Base-by-base conservation (phyloP, 306 rosid species). In the Trifolium repens region DNA sequence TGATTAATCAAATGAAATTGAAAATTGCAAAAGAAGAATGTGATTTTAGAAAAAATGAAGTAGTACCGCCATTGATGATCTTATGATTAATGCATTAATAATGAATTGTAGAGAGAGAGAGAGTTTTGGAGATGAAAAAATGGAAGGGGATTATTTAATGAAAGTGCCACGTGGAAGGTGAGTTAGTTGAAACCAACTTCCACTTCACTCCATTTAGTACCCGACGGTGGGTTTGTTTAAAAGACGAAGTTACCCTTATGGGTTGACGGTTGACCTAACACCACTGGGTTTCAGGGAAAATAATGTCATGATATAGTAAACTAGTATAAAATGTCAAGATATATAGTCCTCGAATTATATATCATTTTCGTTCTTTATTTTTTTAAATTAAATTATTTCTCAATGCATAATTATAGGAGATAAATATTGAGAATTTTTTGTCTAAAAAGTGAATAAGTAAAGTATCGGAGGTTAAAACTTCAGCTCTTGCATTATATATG, bases 171-270 rank as follows among this genome's bases (percentile, higher is more conserved):
- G 78, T 76, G 81, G 78, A 59, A 19, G 50, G 74, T 40, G 60
- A 32, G 85, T 81, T 81, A 39, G 85, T 81, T 81, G 78, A 64
- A 35, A 80, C 74, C 78, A 81, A 81, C 85, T 27, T 77, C 79
- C 78, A 66, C 73, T 80, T 74, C 76, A 80, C 66, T 71, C 77
- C 46, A 78, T 78, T 78, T 34, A 49, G 52, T 71, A 54, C 75
- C 75, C 65, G 52, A 71, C 75, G 75, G 47, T 43, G 67, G 39
- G 37, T 40, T 8, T 15, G 1, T 1, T 0, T 5, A 27, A 73
- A 80, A 47, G 79, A 80, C 79, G 0, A 3, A 4, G 12, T 3
- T 80, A 47, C 55, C 83, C 83, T 72, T 40, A 12, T 46, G 42
- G 57, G 67, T 61, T 61, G 67, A 61, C 5, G 10, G 72, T 71